A percentile compares a stretch with the other conserved stretches of the same genome.
Conservation (phyloP, 208 protist species). For the Wallacemonas collosoma region DNA sequence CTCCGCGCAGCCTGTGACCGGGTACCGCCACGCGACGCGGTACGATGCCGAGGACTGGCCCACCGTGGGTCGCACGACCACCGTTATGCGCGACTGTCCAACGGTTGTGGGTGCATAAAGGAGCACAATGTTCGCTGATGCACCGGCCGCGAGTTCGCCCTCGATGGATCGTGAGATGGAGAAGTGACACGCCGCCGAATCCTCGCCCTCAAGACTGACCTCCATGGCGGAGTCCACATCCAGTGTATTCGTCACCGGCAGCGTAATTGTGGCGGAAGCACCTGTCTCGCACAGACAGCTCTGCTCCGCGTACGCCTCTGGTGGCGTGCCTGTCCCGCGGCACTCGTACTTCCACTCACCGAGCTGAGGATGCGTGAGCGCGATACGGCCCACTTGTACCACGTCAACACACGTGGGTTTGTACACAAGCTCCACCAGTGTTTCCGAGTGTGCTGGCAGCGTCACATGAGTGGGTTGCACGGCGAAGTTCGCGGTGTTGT, state of each 20-base stretch:
- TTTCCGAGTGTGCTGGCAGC: constrained; percentile 56
- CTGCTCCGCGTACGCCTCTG: constrained; percentile 37
- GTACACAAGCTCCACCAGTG: constrained; percentile 72
- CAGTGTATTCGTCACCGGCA: constrained; percentile 86
- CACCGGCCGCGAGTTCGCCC: constrained; percentile 41
- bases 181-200: constrained; percentile 27
- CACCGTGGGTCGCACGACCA: constrained; percentile 56
- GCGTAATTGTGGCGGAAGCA: constrained; percentile 29
- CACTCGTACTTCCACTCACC: constrained; percentile 86
- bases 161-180: constrained; percentile 27
- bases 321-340: constrained; percentile 63
- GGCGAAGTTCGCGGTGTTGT: constrained; percentile 68
- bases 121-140: constrained; percentile 45
- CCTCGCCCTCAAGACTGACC: constrained; percentile 34
- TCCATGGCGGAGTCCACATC: constrained; percentile 38
- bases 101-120: constrained; percentile 69
- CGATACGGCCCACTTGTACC: constrained; percentile 55
- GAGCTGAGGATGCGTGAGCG: constrained; percentile 58
- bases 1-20: constrained; percentile 78
- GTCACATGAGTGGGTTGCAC: constrained; percentile 40
- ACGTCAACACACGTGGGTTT: constrained; percentile 71
- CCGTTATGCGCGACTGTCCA: constrained; percentile 49
- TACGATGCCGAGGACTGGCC: constrained; percentile 24
- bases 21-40: constrained; percentile 76
- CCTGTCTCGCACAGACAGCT: constrained; percentile 60